Conservation (phyloP, 2,329 filamentous ascomycete species). For the Capronia epimyces region DNA sequence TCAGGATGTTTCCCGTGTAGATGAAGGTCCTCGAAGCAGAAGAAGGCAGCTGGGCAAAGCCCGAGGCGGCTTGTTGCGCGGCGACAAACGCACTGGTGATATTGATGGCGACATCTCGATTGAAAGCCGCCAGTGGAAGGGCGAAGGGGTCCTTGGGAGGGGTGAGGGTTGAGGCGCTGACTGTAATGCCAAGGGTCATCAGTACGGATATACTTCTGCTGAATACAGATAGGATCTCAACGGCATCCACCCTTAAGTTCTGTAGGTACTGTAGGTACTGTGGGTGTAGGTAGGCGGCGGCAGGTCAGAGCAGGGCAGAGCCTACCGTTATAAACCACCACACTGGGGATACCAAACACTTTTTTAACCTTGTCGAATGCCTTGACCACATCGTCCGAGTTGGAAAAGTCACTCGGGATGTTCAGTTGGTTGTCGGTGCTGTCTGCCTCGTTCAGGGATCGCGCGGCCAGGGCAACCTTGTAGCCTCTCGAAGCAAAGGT, state of each 20-base stretch:
- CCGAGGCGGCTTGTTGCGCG: conserved; percentile 35
- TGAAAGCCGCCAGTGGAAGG: conserved; percentile 28
- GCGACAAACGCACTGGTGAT: conserved; percentile 38
- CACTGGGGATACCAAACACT: conserved; percentile 33
- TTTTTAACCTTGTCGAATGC: conserved; percentile 39
- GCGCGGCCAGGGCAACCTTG: conserved; percentile 13
- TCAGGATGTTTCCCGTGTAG: conserved; percentile 42
- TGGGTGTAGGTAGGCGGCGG: conserved; percentile 5
- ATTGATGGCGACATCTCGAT: conserved; percentile 37
- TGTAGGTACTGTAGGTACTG: too few relatives aligned
- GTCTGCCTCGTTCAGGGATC: background rate
- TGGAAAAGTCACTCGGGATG: conserved; percentile 34
- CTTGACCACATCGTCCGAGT: conserved; percentile 32
- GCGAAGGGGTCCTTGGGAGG: conserved; percentile 32
- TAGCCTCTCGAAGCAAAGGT: conserved; percentile 22
- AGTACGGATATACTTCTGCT: too few relatives aligned
- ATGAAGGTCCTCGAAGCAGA: conserved; percentile 36
- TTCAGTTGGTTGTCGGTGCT: conserved; percentile 25
- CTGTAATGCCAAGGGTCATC: too few relatives aligned
- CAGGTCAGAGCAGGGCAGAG: background rate
- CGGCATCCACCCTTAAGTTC: too few relatives aligned
- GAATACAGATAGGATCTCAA: too few relatives aligned
- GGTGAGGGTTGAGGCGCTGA: conserved; percentile 24
- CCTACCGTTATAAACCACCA: conserved; percentile 33
- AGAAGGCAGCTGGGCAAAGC: conserved; percentile 34